phyloP scores from a whole-genome alignment of 345 rosid species.

The Pistacia integerrima region DNA sequence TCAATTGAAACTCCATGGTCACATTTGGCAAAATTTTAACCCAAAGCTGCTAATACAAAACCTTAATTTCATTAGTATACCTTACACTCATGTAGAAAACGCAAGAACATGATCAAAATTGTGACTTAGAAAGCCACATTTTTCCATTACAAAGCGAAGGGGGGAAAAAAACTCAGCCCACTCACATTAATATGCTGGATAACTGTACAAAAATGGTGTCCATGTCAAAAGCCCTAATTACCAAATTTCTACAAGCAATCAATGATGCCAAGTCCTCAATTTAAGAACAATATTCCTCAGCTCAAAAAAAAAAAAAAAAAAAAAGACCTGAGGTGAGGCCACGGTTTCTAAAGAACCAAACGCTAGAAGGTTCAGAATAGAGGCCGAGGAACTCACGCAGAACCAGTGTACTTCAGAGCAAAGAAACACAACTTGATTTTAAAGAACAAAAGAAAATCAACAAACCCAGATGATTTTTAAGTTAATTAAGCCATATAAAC shows the following conservation, averaged over 20 bases:
- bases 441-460: background rate
- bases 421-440: background rate
- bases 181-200: background rate
- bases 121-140: background rate
- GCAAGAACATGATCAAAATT: background rate
- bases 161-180: background rate
- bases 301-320: conserved; percentile 2
- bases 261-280: background rate
- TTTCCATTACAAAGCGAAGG: background rate
- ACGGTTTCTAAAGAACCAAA: background rate
- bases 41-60: background rate
- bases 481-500: conserved; percentile 16
- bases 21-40: conserved; percentile 7
- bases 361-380: background rate
- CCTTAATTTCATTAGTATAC: background rate
- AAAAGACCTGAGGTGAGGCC: background rate
- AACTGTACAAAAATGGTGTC: background rate
- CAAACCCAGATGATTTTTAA: conserved; percentile 6
- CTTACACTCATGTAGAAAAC: background rate
- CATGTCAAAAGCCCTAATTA: conserved; percentile 8
- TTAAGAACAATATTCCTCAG: conserved; percentile 8
- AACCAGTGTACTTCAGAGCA: background rate
- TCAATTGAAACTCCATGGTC: background rate
- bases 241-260: background rate
- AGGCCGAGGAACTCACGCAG: conserved; percentile 1